A percentile compares a stretch with the other conserved stretches of the same genome.
phyloP scores from a whole-genome alignment of 2,329 filamentous ascomycete genomes.

The Ceratocystis huliohia region DNA sequence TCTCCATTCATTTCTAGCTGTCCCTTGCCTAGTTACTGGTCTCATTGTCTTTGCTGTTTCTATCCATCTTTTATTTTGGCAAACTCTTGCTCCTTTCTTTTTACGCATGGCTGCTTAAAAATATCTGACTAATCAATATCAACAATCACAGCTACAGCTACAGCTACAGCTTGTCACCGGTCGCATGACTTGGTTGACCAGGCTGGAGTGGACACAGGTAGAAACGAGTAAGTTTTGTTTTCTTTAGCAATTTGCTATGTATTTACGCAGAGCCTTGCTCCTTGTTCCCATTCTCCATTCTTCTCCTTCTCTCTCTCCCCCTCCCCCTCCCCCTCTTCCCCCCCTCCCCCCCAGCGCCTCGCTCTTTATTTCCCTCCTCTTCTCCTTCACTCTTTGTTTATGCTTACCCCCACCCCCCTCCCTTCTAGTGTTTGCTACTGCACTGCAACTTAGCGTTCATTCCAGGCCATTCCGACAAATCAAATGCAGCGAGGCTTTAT shows the following conservation, averaged over 20 bases:
- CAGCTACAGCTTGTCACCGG: too few species aligned
- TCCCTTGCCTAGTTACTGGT: background rate
- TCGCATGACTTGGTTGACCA: background rate
- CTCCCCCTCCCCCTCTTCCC: background rate
- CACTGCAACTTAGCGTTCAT: background rate
- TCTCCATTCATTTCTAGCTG: background rate
- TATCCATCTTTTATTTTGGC: background rate
- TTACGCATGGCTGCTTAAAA: too few species aligned
- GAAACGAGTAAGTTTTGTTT: background rate
- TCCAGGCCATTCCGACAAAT: background rate
- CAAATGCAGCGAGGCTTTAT: background rate
- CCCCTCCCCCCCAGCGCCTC: background rate
- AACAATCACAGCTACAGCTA: background rate
- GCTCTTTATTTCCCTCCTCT: background rate
- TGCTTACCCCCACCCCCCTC: background rate
- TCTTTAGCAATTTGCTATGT: background rate
- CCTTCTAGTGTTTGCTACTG: background rate
- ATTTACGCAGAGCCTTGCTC: background rate
- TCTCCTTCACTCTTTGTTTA: background rate
- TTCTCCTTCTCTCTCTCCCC: background rate
- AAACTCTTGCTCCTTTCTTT: background rate
- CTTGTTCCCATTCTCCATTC: background rate
- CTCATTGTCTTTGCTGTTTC: background rate
- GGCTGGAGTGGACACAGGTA: background rate
- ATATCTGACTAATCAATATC: constrained; percentile 1